phyloP scores from a whole-genome alignment of 202 grass and related monocot species.

The Eragrostis tef region DNA sequence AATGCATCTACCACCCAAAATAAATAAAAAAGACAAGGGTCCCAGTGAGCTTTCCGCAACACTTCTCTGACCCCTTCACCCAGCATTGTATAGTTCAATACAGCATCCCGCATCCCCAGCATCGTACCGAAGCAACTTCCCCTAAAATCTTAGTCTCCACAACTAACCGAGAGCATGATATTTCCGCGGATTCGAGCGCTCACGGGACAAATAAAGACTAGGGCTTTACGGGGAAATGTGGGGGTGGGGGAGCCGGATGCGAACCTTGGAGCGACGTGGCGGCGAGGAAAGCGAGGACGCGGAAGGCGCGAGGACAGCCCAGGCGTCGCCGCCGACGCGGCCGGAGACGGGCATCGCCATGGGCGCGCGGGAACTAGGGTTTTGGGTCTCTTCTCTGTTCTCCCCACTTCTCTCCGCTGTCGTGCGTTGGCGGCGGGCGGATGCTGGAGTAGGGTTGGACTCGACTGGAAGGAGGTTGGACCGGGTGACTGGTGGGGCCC shows the following conservation, averaged over 20 bases:
- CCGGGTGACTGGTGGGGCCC: neutral
- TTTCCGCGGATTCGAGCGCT: neutral
- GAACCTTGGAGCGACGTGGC: slow-evolving; percentile 45
- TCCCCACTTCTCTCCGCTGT: neutral
- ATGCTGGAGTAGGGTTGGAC: neutral
- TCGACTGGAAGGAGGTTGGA: neutral
- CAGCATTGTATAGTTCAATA: neutral
- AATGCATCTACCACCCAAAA: neutral
- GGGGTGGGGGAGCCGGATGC: neutral
- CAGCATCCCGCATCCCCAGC: neutral
- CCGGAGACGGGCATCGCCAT: slow-evolving; percentile 51
- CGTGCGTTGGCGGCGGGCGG: neutral
- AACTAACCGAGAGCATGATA: neutral
- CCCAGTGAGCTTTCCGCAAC: neutral
- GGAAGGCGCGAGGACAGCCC: slow-evolving; percentile 44
- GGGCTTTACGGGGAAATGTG: neutral
- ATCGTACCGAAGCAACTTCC: neutral
- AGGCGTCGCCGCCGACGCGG: slow-evolving; percentile 27
- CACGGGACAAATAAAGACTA: neutral
- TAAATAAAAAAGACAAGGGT: neutral
- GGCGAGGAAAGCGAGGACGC: slow-evolving; percentile 35
- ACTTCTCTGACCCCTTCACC: neutral
- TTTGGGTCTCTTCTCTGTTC: neutral
- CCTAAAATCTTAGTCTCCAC: neutral
- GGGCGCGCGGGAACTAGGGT: slow-evolving; percentile 44